Percentiles rank a stretch among this genome's conserved stretches.
Conservation (phyloP, 176 grass and related monocot genomes). For the Pontederia crassipes region DNA sequence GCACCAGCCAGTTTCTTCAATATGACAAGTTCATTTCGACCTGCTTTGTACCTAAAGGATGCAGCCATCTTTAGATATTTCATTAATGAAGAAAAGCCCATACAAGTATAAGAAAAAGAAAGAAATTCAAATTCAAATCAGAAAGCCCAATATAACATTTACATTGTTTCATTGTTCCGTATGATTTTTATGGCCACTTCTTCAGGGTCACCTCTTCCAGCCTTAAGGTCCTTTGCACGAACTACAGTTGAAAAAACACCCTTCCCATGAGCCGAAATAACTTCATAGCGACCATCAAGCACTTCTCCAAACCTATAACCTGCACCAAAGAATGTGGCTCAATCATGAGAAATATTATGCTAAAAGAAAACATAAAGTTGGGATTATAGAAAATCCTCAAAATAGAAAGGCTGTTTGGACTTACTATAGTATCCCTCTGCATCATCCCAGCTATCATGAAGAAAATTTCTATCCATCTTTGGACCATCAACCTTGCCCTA, state of each 20-base stretch:
- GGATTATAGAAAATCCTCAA: background rate
- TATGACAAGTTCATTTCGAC: slow-evolving; percentile 86
- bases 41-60: slow-evolving; percentile 71
- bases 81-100: slow-evolving; percentile 20
- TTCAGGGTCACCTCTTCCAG: slow-evolving; percentile 67
- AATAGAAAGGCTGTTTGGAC: slow-evolving; percentile 10
- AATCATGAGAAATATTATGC: background rate
- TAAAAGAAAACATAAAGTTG: background rate
- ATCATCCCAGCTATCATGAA: slow-evolving; percentile 99
- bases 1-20: slow-evolving; percentile 83
- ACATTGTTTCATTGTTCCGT: slow-evolving; percentile 99
- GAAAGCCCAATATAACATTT: slow-evolving; percentile 17
- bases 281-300: slow-evolving; percentile 89
- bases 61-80: too few relatives aligned
- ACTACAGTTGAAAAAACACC: slow-evolving; percentile 96
- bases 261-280: slow-evolving; percentile 83
- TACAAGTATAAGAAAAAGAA: background rate
- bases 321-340: slow-evolving; percentile 13
- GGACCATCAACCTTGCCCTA: slow-evolving; percentile 68
- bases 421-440: slow-evolving; percentile 97
- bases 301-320: slow-evolving; percentile 85
- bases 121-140: background rate
- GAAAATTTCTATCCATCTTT: slow-evolving; percentile 53
- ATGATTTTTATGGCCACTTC: slow-evolving; percentile 99
- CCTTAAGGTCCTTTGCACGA: slow-evolving; percentile 93